Evolutionary conservation across 441 rosid genomes (phyloP), one percentile per base, ranked within the genome.

Genomic region (Eruca vesicaria): DNA sequence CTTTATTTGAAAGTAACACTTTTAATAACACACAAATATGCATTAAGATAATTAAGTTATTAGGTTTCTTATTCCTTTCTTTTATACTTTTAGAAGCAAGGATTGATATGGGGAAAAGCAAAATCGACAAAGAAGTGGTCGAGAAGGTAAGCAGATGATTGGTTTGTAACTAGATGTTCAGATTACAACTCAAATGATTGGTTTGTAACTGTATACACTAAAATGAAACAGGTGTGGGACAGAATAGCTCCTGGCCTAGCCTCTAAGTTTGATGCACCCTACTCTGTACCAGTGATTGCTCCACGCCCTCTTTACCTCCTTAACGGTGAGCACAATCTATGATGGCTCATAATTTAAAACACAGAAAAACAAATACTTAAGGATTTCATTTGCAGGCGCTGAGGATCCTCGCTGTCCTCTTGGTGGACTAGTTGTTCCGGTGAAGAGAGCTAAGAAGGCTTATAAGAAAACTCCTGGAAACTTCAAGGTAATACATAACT

Each of bases 211-310:
- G 53, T 21, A 14, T 21, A 26, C 19, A 32, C 6, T 57, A 66
- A 29, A 43, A 28, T 57, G 2, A 71, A 45, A 19, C 83, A 96
- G 99, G 98, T 96, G 14, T 96, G 99, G 99, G 80, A 87, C 78
- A 89, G 92, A 81, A 93, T 93, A 75, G 97, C 98, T 75, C 97
- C 98, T 65, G 97, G 96, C 63, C 72, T 96, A 78, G 93, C 93
- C 23, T 89, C 92, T 57, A 68, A 79, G 36, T 89, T 96, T 69
- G 98, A 96, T 79, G 75, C 97, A 1, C 98, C 94, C 18, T 75
- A 85, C 80, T 90, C 93, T 2, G 38, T 96, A 68, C 91, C 92
- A 26, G 82, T 84, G 68, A 87, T 96, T 77, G 90, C 91, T 36
- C 93, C 89, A 28, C 93, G 97, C 4, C 94, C 97, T 20, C 84